Evolutionary conservation across 805 yeast genomes (phyloP).

Genomic region (Limtongia smithiae): DNA sequence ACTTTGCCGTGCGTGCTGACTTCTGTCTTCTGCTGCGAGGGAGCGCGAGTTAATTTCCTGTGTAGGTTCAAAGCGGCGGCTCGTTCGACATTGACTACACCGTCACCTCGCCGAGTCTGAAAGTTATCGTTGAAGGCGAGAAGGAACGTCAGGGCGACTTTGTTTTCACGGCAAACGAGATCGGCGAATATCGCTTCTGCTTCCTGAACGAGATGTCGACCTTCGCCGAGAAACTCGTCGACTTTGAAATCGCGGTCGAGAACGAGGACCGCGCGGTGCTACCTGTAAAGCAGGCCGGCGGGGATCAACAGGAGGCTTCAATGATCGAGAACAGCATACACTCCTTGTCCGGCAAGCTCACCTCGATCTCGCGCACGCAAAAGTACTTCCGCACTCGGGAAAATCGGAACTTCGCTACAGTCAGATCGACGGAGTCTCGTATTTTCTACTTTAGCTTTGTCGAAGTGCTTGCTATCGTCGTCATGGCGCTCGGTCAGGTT

Average conservation of each 20-base stretch:
- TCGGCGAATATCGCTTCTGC: conserved; percentile 86
- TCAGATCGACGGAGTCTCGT: conserved; percentile 71
- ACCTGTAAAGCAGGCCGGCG: conserved; percentile 42
- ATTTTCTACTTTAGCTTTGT: conserved; percentile 70
- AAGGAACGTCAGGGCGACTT: conserved; percentile 79
- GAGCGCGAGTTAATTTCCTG: not conserved
- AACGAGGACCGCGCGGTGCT: conserved; percentile 54
- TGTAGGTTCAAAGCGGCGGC: conserved; percentile 64
- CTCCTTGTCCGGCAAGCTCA: conserved; percentile 32
- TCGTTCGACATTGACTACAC: conserved; percentile 73
- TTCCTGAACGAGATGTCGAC: conserved; percentile 79
- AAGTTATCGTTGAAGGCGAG: conserved; percentile 49
- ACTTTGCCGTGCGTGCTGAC: conserved; percentile 55
- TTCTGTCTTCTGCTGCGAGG: not conserved
- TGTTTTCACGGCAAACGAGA: conserved; percentile 57
- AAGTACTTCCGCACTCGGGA: conserved; percentile 87
- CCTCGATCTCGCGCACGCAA: conserved; percentile 40
- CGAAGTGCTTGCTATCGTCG: conserved; percentile 70
- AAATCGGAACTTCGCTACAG: conserved; percentile 86
- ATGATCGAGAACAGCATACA: conserved; percentile 37
- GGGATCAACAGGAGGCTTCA: conserved; percentile 19
- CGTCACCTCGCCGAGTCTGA: conserved; percentile 54
- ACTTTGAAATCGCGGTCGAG: conserved; percentile 63
- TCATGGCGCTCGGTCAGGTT: conserved; percentile 73
- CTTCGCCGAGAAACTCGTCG: conserved; percentile 76